These are phyloP conservation scores for Fistulifera solaris DNA, from an alignment of 108 stramenopile species.

Conservation along the genomic window DNA sequence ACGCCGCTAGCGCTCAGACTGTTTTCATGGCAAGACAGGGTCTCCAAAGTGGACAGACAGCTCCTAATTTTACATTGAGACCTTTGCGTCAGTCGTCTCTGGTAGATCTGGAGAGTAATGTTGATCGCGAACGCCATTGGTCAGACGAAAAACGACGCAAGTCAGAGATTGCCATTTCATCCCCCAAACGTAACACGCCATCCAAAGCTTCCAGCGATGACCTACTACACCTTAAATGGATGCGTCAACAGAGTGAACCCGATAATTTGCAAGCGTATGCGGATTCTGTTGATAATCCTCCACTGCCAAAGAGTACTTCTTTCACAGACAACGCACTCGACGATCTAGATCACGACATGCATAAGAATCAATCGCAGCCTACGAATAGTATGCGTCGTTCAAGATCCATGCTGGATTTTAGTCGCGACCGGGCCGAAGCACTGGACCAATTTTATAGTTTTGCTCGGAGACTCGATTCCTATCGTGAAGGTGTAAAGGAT, in stretches of 20 bases:
- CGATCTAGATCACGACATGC: not conserved
- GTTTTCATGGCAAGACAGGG: slow-evolving; percentile 40
- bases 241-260: slow-evolving; percentile 54
- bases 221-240: slow-evolving; percentile 24
- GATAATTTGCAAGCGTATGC: slow-evolving; percentile 46
- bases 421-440: slow-evolving; percentile 53
- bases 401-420: slow-evolving; percentile 58
- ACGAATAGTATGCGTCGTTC: slow-evolving; percentile 26
- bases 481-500: slow-evolving; percentile 79
- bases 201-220: slow-evolving; percentile 35
- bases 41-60: not conserved
- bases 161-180: slow-evolving; percentile 5
- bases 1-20: slow-evolving; percentile 51
- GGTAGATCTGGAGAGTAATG: no score
- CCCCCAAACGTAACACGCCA: slow-evolving; percentile 1
- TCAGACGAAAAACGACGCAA: not conserved
- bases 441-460: slow-evolving; percentile 78
- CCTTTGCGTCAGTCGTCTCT: not conserved
- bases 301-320: not conserved
- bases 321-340: not conserved
- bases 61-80: not conserved
- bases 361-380: not conserved
- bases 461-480: slow-evolving; percentile 56
- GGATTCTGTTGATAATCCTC: slow-evolving; percentile 17
- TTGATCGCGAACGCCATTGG: no score